Percentiles rank a stretch among this genome's conserved stretches.
Evolutionary conservation across 768 basidiomycete species (phyloP).

Genomic region (Collybiopsis confluens): DNA sequence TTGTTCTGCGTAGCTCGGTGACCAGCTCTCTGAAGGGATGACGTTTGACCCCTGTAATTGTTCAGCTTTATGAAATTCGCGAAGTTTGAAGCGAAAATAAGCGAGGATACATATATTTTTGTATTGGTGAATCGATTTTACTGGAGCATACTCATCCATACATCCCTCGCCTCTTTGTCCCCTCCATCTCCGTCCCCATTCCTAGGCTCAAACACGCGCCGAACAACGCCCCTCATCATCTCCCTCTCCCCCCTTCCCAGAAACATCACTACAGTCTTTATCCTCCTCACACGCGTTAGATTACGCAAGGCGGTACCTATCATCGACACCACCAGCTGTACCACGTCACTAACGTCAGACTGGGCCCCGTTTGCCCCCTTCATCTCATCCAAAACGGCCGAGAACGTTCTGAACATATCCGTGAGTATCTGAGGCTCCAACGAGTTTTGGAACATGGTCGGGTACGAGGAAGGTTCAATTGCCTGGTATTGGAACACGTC

Average conservation of each 20-base stretch:
- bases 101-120: no score
- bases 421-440: conserved; percentile 63
- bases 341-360: neutral
- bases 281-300: neutral
- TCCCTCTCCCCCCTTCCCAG: neutral
- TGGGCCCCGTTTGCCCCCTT: neutral
- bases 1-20: no score
- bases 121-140: neutral
- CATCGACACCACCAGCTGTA: neutral
- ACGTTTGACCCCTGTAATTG: no score
- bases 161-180: neutral
- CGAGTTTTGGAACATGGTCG: conserved; percentile 62
- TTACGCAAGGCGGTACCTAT: neutral
- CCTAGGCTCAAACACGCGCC: neutral
- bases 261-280: conserved; percentile 1
- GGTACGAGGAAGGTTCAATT: conserved; percentile 51
- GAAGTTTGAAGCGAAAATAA: no score
- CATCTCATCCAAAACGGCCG: conserved; percentile 10
- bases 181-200: neutral
- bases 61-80: no score
- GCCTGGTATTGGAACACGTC: no score
- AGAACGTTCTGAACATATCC: conserved; percentile 42
- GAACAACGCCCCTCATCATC: neutral
- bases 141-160: conserved; percentile 1
- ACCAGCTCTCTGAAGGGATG: no score